Evolutionary conservation across 208 protist genomes (phyloP), one percentile per base, ranked within the genome.

Genomic region (Endotrypanum monterogeii): DNA sequence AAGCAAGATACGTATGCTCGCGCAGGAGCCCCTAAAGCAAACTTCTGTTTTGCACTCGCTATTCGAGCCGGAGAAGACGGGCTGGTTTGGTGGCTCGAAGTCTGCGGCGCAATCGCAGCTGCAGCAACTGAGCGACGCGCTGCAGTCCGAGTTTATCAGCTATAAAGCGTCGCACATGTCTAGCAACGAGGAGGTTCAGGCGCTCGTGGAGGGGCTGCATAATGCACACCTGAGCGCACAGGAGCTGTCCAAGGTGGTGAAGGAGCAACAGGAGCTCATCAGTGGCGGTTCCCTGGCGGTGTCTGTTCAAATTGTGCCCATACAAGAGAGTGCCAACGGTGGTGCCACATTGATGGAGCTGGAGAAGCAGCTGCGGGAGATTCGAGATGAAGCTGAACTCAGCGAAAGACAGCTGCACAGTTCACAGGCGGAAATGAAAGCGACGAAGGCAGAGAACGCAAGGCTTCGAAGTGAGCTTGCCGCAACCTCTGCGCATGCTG

Each of bases 101-200:
- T 71, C 75, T 9, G 84, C 84, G 20, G 83, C 86, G 51, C 85
- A 83, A 11, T 89, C 91, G 14, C 79, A 95, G 51, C 75, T 95
- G 7, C 74, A 95, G 76, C 67, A 94, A 65, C 61, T 94, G 14
- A 69, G 69, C 46, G 86, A 91, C 14, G 75, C 82, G 12, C 79
- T 97, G 61, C 88, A 94, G 56, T 79, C 82, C 0, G 92, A 97
- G 80, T 95, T 89, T 72, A 67, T 91, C 25, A 83, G 82, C 48
- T 97, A 94, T 83, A 86, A 90, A 58, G 74, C 84, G 23, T 79
- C 74, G 7, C 93, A 97, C 67, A 70, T 90, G 8, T 87, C 90
- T 20, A 90, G 84, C 70, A 92, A 95, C 73, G 93, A 93, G 2
- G 93, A 97, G 78, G 86, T 97, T 28, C 82, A 90, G 71, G 83